These are phyloP conservation scores for Schizophyllum amplum DNA, from an alignment of 1,284 basidiomycete species.

Conservation along the genomic window DNA sequence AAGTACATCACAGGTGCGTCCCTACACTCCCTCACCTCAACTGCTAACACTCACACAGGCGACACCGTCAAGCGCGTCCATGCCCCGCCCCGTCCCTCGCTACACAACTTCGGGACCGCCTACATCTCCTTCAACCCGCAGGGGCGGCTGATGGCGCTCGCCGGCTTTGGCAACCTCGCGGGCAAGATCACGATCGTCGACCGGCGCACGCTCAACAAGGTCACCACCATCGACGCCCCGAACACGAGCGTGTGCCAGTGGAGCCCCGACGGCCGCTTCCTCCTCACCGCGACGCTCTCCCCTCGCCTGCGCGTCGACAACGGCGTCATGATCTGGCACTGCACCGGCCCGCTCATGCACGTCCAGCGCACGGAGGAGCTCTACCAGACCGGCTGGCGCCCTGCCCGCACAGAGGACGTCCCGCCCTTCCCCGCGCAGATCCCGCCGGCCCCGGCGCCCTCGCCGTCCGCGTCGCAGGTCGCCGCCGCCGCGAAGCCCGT, in stretches of 20 bases:
- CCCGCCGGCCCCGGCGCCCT: slow-evolving; percentile 71
- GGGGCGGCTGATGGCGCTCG: slow-evolving; percentile 80
- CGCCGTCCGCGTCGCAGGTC: slow-evolving; percentile 33
- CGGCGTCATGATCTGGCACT: slow-evolving; percentile 95
- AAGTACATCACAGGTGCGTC: slow-evolving; percentile 94
- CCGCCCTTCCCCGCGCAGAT: slow-evolving; percentile 61
- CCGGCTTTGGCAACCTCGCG: slow-evolving; percentile 94
- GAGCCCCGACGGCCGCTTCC: slow-evolving; percentile 89
- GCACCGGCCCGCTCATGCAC: slow-evolving; percentile 79
- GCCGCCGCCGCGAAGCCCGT: slow-evolving; percentile 36
- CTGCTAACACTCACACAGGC: slow-evolving; percentile 22
- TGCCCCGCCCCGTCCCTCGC: slow-evolving; percentile 80
- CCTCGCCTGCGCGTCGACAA: slow-evolving; percentile 96
- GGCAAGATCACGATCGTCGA: slow-evolving; percentile 93
- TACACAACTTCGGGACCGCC: slow-evolving; percentile 88
- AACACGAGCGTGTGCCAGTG: slow-evolving; percentile 94
- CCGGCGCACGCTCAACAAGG: slow-evolving; percentile 77
- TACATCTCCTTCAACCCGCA: slow-evolving; percentile 95
- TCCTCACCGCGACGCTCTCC: slow-evolving; percentile 90
- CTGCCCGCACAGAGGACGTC: slow-evolving; percentile 55
- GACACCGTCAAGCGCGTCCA: slow-evolving; percentile 88
- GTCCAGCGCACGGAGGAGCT: slow-evolving; percentile 76
- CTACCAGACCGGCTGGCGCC: slow-evolving; percentile 86
- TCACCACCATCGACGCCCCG: slow-evolving; percentile 84
- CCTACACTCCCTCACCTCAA: slow-evolving; percentile 3